A percentile compares a stretch with the other conserved stretches of the same genome.
phyloP scores from a whole-genome alignment of 345 rosid species.

The Aquilaria malaccensis region DNA sequence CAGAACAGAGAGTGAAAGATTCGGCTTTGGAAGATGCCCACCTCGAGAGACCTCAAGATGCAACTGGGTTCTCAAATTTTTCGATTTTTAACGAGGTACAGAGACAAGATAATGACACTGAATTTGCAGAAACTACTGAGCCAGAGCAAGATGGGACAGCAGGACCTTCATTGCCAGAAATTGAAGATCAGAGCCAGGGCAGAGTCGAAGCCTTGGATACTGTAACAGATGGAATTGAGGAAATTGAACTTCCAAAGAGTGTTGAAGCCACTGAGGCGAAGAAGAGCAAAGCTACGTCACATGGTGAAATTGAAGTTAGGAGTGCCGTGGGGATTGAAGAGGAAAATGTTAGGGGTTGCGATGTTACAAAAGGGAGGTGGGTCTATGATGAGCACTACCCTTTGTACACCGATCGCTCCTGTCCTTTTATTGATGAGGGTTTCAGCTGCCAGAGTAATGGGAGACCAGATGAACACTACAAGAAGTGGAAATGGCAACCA shows the following conservation, averaged over 20 bases:
- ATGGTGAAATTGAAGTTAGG: constrained; percentile 2
- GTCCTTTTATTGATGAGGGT: constrained; percentile 91
- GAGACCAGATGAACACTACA: constrained; percentile 53
- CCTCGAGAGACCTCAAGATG: constrained; percentile 20
- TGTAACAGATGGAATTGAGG: constrained; percentile 11
- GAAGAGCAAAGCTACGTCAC: constrained; percentile 13
- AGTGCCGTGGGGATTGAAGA: constrained; percentile 10
- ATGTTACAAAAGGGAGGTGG: constrained; percentile 75
- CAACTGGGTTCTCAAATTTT: constrained; percentile 34
- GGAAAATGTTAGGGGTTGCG: constrained; percentile 36
- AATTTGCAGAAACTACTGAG: constrained; percentile 17
- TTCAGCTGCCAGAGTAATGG: constrained; percentile 81
- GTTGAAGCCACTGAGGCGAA: constrained; percentile 15
- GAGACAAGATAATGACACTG: constrained; percentile 12
- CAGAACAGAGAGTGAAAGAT: constrained; percentile 15
- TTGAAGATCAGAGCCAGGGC: constrained; percentile 18
- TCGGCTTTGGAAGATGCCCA: constrained; percentile 33
- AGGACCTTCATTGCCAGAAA: constrained; percentile 16
- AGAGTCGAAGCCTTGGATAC: constrained; percentile 9
- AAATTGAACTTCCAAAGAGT: constrained; percentile 27
- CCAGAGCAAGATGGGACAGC: constrained; percentile 12
- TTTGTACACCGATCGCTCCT: constrained; percentile 62
- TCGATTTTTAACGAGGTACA: constrained; percentile 12
- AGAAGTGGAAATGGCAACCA: constrained; percentile 89
- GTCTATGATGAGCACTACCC: constrained; percentile 67